Evolutionary conservation across 2,329 filamentous ascomycete species (phyloP), one percentile per base, ranked within the genome.

Genomic region (Lasiodiplodia hormozganensis): DNA sequence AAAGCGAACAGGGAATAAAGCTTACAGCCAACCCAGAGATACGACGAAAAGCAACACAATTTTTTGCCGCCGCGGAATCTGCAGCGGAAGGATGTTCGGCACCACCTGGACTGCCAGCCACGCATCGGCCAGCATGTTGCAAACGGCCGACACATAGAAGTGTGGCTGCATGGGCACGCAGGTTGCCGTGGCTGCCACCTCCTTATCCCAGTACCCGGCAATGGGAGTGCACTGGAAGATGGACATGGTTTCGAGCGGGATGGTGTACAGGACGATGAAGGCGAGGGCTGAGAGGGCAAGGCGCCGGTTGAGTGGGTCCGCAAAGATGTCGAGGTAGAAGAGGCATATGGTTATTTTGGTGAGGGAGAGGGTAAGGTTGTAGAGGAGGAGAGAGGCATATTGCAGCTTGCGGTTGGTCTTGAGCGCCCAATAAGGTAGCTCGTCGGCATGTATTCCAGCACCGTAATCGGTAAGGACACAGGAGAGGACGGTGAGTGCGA

Each of bases 21-120:
- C 79, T 72, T 75, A 83, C 81, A 82, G 77, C 56, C 78, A 73
- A 31, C 78, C 78, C 0, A 65, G 51, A 2, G 62, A 65, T 12
- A 77, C 71, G 6, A 74, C 69, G 65, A 79, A 79, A 75, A 81
- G 78, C 38, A 79, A 74, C 4, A 72, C 70, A 2, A 79, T 69
- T 23, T 73, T 73, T 40, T 69, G 74, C 18, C 80, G 68, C 23
- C 77, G 71, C n/a, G 69, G 71, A 54, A 80, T 64, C 4, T 78
- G 79, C 14, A 80, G 64, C 3, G 70, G 60, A 4, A 80, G 75
- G 47, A 75, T 71, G 3, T 75, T 62, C 2, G 76, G 28, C 40
- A 78, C 75, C 0, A 76, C 65, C 34, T 75, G 38, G 53, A 79
- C 79, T 60, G 77, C 77, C 65, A 71, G 58, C 14, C 70, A 74